A percentile compares a stretch with the other conserved stretches of the same genome.
These are phyloP conservation scores for Lactifluus echinatus DNA, from an alignment of 768 basidiomycete species.

Conservation along the genomic window DNA sequence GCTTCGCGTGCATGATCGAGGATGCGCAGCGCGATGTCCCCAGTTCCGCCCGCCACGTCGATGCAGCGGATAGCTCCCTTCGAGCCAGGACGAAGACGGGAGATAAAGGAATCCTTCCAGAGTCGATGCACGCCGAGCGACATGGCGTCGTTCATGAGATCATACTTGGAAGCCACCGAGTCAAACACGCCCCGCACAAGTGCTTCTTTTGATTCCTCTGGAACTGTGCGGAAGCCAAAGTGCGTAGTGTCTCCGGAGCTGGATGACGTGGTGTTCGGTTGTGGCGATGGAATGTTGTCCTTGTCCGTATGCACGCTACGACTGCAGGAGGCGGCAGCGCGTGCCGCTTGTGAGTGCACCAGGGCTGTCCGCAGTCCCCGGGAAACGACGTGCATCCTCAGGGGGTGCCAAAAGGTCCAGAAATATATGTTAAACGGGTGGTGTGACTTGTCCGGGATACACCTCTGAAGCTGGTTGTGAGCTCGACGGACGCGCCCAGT, in stretches of 20 bases:
- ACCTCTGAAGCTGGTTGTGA: too few relatives aligned
- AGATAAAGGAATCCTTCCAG: constrained; percentile 92
- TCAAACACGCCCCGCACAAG: constrained; percentile 92
- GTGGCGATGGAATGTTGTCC: background rate
- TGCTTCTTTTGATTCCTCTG: constrained; percentile 77
- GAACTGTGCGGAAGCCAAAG: constrained; percentile 89
- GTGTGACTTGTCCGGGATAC: background rate
- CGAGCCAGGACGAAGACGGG: constrained; percentile 63
- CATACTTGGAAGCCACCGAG: constrained; percentile 91
- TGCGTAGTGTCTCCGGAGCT: constrained; percentile 50
- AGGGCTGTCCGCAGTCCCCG: constrained; percentile 3
- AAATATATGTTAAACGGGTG: background rate
- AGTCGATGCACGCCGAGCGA: constrained; percentile 92
- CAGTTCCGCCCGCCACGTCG: constrained; percentile 96
- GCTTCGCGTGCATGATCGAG: constrained; percentile 85
- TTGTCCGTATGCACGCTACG: constrained; percentile 10
- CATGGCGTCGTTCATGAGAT: constrained; percentile 99
- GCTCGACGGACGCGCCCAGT: too few relatives aligned
- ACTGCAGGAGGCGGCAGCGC: constrained; percentile 7
- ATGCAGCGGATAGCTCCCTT: constrained; percentile 73
- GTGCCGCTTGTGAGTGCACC: background rate
- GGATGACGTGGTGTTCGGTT: constrained; percentile 2
- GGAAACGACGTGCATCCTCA: constrained; percentile 12
- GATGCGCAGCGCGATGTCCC: constrained; percentile 92
- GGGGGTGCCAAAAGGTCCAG: background rate